Percentiles rank a stretch among this genome's conserved stretches.
phyloP scores from a whole-genome alignment of 768 basidiomycete genomes.

The Pulveroboletus sp. region DNA sequence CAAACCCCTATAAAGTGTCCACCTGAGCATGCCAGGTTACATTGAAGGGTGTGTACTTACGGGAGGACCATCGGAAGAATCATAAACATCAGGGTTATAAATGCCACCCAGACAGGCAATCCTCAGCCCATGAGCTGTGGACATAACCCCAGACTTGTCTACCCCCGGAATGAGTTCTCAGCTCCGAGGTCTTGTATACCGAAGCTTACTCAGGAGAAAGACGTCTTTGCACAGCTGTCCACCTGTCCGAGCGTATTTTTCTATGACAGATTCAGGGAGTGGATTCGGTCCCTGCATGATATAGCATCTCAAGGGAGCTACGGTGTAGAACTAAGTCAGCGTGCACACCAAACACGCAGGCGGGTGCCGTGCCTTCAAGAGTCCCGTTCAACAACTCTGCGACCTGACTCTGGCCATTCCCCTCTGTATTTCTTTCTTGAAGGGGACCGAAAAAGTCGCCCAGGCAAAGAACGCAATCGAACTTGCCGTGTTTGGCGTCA shows the following conservation, averaged over 20 bases:
- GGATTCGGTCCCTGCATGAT: slow-evolving; percentile 84
- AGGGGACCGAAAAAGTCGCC: slow-evolving; percentile 82
- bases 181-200: background rate
- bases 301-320: slow-evolving; percentile 88
- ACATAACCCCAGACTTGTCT: slow-evolving; percentile 82
- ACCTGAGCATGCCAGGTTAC: background rate
- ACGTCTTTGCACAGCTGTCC: slow-evolving; percentile 82
- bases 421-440: slow-evolving; percentile 29
- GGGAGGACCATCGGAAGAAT: slow-evolving; percentile 57
- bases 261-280: slow-evolving; percentile 67
- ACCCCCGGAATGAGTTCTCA: slow-evolving; percentile 8
- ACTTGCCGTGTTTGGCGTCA: slow-evolving; percentile 90
- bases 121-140: slow-evolving; percentile 72
- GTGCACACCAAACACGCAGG: background rate
- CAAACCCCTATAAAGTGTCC: slow-evolving; percentile 55
- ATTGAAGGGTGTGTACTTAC: slow-evolving; percentile 37
- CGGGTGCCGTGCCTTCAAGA: slow-evolving; percentile 52
- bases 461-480: slow-evolving; percentile 74
- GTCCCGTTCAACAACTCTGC: slow-evolving; percentile 60
- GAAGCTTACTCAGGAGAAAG: slow-evolving; percentile 73
- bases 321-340: slow-evolving; percentile 15
- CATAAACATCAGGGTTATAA: slow-evolving; percentile 60
- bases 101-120: slow-evolving; percentile 84
- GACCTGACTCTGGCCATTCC: slow-evolving; percentile 47
- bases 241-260: slow-evolving; percentile 68